Conservation (phyloP, 805 yeast genomes). For the Naumovozyma dairenensis region DNA sequence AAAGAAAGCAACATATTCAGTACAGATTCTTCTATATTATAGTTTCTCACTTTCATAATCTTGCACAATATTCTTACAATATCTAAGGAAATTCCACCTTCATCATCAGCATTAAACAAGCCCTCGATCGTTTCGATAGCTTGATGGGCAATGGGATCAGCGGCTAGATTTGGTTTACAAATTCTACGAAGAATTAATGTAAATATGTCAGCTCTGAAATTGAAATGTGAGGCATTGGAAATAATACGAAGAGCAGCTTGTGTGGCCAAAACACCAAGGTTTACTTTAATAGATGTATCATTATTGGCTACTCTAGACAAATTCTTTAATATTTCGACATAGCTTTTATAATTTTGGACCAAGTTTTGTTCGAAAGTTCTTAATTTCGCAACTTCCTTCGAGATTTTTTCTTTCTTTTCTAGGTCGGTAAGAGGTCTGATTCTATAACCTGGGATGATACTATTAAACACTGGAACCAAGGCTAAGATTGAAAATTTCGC, state of each 20-base stretch:
- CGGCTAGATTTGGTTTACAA: constrained; percentile 42
- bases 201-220: constrained; percentile 67
- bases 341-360: constrained; percentile 57
- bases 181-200: constrained; percentile 58
- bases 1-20: constrained; percentile 63
- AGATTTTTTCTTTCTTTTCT: constrained; percentile 73
- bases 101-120: constrained; percentile 69
- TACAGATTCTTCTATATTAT: constrained; percentile 74
- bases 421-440: constrained; percentile 74
- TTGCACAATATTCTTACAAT: constrained; percentile 58
- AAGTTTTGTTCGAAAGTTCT: constrained; percentile 76
- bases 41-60: constrained; percentile 63
- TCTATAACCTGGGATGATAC: constrained; percentile 78
- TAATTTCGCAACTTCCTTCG: constrained; percentile 69
- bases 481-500: constrained; percentile 67
- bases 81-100: constrained; percentile 74
- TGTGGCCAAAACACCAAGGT: constrained; percentile 47
- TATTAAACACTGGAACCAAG: constrained; percentile 73
- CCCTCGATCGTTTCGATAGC: constrained; percentile 59
- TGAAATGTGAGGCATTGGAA: constrained; percentile 63
- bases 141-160: constrained; percentile 40
- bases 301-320: constrained; percentile 33
- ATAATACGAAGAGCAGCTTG: constrained; percentile 74
- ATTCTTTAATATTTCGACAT: constrained; percentile 45
- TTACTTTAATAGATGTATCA: constrained; percentile 23